A percentile compares a stretch with the other conserved stretches of the same genome.
phyloP scores from a whole-genome alignment of 2,329 filamentous ascomycete species.

The Neofusicoccum parvum region DNA sequence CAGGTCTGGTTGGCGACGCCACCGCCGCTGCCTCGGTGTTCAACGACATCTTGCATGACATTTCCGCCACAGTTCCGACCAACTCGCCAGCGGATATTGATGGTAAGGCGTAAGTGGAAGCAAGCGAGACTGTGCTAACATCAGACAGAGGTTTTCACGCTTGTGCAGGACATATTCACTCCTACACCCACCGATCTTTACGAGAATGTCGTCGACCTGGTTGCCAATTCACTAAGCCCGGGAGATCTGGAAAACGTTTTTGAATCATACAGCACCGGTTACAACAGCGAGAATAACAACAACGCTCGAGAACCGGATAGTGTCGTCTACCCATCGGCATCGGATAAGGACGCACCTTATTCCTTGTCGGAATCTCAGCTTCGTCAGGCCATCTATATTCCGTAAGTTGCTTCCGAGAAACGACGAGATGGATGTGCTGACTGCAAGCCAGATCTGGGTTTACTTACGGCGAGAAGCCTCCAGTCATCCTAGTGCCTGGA shows the following conservation, averaged over 20 bases:
- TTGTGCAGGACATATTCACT: not conserved
- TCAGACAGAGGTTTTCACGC: not conserved
- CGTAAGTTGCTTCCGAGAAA: slow-evolving; percentile 47
- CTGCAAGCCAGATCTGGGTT: slow-evolving; percentile 36
- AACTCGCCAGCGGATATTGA: slow-evolving; percentile 3
- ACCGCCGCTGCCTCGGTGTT: not conserved
- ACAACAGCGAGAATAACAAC: not conserved
- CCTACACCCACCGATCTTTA: not conserved
- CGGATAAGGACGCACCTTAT: slow-evolving; percentile 53
- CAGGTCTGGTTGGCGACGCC: not conserved
- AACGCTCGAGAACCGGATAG: not conserved
- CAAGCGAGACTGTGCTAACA: not conserved
- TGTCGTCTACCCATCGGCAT: slow-evolving; percentile 33
- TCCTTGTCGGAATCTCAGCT: slow-evolving; percentile 49
- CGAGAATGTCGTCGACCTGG: not conserved
- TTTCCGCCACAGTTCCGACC: not conserved
- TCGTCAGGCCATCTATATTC: slow-evolving; percentile 56
- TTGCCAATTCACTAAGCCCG: not conserved
- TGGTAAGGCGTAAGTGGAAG: not conserved
- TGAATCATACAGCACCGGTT: not conserved
- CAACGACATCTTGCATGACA: not conserved
- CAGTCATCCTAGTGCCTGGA: slow-evolving; percentile 57
- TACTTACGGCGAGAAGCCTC: slow-evolving; percentile 48
- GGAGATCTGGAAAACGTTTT: not conserved
- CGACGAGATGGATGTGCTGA: slow-evolving; percentile 43